Evolutionary conservation across 345 rosid species (phyloP).

Genomic region (Pistacia atlantica): DNA sequence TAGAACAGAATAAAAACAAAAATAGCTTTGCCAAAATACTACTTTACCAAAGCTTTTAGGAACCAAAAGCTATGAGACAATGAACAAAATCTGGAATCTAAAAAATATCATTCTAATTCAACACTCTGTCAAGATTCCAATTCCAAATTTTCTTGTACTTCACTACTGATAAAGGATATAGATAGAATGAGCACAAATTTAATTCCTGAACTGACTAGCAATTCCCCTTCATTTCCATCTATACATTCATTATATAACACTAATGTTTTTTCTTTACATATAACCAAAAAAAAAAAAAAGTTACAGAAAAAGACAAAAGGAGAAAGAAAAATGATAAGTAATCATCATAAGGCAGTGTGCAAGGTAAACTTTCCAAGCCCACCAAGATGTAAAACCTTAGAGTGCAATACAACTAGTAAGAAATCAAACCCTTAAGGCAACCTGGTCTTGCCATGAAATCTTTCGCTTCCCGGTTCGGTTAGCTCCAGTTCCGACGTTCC

Average conservation of each 20-base stretch:
- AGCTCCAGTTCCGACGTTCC: conserved; percentile 57
- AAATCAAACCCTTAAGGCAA: conserved; percentile 73
- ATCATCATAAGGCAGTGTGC: conserved; percentile 8
- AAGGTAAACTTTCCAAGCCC: conserved; percentile 22
- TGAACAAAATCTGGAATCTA: conserved; percentile 19
- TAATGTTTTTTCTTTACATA: conserved; percentile 33
- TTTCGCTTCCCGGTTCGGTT: conserved; percentile 73
- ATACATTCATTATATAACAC: conserved; percentile 16
- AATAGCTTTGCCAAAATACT: no score
- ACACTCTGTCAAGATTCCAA: background rate
- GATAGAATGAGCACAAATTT: background rate
- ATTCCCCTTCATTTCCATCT: conserved; percentile 26
- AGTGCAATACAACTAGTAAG: conserved; percentile 19
- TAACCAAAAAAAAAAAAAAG: no score
- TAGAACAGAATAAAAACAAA: no score
- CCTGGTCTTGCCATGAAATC: conserved; percentile 95
- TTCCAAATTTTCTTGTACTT: conserved; percentile 10
- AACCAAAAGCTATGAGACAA: background rate
- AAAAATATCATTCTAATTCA: background rate
- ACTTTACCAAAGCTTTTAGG: no score
- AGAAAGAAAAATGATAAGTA: background rate
- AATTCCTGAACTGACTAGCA: background rate
- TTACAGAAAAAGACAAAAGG: background rate
- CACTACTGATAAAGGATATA: background rate
- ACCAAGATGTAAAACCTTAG: conserved; percentile 19